Evolutionary conservation across 2,329 filamentous ascomycete species (phyloP).

Genomic region (Aspergillus vadensis): DNA sequence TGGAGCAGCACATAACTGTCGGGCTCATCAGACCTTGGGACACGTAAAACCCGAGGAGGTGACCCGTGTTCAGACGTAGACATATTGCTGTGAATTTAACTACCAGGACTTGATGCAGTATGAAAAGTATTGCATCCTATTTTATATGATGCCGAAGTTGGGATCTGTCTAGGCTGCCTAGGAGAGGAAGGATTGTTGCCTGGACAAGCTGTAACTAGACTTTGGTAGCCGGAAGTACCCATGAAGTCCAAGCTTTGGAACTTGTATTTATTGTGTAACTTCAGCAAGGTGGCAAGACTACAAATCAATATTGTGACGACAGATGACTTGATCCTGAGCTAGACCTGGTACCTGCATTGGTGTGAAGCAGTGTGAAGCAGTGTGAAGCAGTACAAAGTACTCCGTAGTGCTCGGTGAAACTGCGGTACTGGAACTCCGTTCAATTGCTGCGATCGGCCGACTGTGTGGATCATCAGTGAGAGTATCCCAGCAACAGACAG

Average conservation of each 20-base stretch:
- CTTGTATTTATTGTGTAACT: neutral
- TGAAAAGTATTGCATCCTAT: neutral
- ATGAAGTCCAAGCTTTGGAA: neutral
- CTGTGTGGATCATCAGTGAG: neutral
- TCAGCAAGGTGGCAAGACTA: neutral
- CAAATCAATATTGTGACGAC: neutral
- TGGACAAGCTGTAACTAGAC: neutral
- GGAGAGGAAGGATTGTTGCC: neutral
- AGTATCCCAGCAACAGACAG: neutral
- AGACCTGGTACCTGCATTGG: neutral
- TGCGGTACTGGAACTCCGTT: neutral
- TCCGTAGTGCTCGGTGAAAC: neutral
- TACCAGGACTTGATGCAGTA: neutral
- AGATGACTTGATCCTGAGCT: neutral
- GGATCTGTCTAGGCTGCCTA: neutral
- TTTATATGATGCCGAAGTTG: neutral
- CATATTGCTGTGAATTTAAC: slow-evolving; percentile 5
- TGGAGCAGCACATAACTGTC: slow-evolving; percentile 53
- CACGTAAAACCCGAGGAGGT: slow-evolving; percentile 48
- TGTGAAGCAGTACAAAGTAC: neutral
- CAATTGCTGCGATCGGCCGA: neutral
- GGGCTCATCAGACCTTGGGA: slow-evolving; percentile 50
- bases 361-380: neutral
- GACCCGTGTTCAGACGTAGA: slow-evolving; percentile 14
- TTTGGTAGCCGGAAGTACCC: neutral